Percentiles rank a stretch among this genome's conserved stretches.
phyloP scores from a whole-genome alignment of 148 eudicot species.

The Drosera capensis region DNA sequence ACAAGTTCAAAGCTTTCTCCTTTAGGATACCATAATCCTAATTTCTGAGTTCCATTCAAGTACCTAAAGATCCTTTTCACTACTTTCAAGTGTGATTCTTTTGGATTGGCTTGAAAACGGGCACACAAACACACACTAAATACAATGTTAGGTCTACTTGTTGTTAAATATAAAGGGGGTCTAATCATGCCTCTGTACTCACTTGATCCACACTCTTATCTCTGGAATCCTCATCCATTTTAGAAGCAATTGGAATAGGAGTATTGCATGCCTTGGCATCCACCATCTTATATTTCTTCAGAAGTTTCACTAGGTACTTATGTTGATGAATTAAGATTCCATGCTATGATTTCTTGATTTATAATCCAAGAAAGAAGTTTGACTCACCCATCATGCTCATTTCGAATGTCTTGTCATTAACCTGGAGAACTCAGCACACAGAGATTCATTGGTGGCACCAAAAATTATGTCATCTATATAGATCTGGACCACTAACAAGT shows the following conservation, averaged over 20 bases:
- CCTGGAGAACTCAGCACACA: background rate
- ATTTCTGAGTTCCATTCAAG: background rate
- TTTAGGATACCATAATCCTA: background rate
- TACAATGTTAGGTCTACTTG: background rate
- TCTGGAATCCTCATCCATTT: background rate
- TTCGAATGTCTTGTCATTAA: conserved; percentile 2
- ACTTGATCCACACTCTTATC: background rate
- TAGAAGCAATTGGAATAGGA: background rate
- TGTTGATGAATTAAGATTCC: conserved; percentile 1
- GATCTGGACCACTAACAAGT: background rate
- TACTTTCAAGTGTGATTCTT: background rate
- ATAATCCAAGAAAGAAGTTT: conserved; percentile 3
- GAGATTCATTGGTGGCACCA: too few species aligned
- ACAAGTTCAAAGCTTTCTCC: background rate
- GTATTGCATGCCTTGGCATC: background rate
- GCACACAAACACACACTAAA: background rate
- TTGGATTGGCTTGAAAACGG: background rate
- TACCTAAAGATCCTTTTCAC: background rate
- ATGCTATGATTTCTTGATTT: conserved; percentile 1
- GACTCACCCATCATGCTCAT: conserved; percentile 9
- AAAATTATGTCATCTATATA: background rate
- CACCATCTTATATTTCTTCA: conserved; percentile 1
- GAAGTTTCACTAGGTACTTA: conserved; percentile 1
- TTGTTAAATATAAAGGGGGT: background rate
- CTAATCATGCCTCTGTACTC: background rate